phyloP scores from a whole-genome alignment of 208 protist species.

The Giardia muris region DNA sequence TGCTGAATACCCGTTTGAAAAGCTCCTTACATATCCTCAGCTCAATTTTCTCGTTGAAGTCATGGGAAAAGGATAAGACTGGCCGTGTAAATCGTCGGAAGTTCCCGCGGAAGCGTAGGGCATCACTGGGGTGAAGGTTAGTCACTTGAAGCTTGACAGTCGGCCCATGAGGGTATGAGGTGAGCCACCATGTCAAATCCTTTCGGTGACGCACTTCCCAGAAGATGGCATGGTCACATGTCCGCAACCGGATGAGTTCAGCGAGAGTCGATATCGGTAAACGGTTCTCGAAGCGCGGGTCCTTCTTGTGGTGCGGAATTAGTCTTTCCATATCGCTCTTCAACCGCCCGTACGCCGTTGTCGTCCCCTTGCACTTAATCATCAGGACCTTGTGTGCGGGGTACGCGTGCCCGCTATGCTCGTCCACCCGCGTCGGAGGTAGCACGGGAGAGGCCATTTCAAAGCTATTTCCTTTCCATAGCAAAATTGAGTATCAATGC shows the following conservation, averaged over 20 bases:
- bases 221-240: background rate
- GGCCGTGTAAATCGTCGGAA: background rate
- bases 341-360: background rate
- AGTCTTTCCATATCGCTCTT: background rate
- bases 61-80: background rate
- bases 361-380: background rate
- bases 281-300: background rate
- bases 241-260: background rate
- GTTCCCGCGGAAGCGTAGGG: background rate
- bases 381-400: background rate
- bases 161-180: background rate
- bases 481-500: background rate
- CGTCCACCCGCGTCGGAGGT: background rate
- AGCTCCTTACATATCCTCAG: conserved; percentile 14
- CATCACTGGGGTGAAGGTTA: background rate
- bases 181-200: background rate
- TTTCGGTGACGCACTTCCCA: background rate
- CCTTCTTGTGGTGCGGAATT: background rate
- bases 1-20: background rate
- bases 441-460: background rate
- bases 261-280: background rate
- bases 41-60: background rate
- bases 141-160: conserved; percentile 20
- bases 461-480: background rate
- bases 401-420: background rate